Evolutionary conservation across 1,139 yeast genomes (phyloP), one percentile per base, ranked within the genome.

Genomic region (Dujonia santamariae): DNA sequence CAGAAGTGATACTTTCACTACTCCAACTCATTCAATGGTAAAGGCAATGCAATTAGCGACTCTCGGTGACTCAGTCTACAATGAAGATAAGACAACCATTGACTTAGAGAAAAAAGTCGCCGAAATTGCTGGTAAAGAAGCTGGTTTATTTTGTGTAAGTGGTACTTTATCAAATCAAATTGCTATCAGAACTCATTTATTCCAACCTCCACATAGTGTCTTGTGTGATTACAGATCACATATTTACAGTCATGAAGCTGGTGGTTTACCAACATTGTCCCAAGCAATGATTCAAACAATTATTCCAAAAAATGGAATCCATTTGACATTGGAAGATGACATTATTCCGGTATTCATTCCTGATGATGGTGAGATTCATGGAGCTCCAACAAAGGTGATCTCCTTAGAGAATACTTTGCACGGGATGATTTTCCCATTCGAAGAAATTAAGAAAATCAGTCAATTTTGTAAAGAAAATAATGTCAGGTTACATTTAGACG

Each of bases 131-230:
- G 73, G 73, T 1, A 68, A 67, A 42, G 64, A 56, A 32, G 64
- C 71, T 1, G 71, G 67, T 2, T 53, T 68, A 26, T 68, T 48
- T 45, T 68, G 75, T 44, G 72, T 65, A 7, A 59, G 67, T 42
- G 74, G 75, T 7, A 68, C 75, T n/a, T 48, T 68, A 48, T 63
- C 72, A 19, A 68, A 68, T 48, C 75, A 68, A 44, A 52, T 68
- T 35, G 74, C 61, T 2, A 47, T 68, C 39, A 46, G 75, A 38
- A 59, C 63, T 3, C 62, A 67, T 41, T 57, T 68, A 40, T 46
- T 48, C 32, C 74, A 68, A 39, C 75, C 75, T n/a, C 75, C 75
- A 6, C 63, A 67, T 46, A 56, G 66, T 28, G 51, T 68, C 4
- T 44, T 68, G 22, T 66, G 74, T 48, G 74, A 68, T 43, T 44